Base-by-base conservation (phyloP, 140 eudicot genomes). In the Bidens hawaiensis region DNA sequence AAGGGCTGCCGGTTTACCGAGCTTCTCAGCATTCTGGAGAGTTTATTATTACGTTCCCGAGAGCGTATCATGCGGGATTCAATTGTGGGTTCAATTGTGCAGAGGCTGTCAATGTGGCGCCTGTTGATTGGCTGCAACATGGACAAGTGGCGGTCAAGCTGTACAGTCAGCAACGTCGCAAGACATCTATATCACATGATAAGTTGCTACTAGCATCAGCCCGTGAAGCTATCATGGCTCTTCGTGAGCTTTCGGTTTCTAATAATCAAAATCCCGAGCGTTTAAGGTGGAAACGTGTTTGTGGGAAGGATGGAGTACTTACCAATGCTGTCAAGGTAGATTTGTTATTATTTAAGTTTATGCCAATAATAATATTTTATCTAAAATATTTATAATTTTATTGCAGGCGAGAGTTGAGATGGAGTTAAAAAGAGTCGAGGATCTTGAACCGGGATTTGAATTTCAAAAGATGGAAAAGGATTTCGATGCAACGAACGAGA, bases 71-170 rank as follows among this genome's bases (percentile, higher is more conserved):
- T 64, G 79, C 87, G n/a, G 96, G 96, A 40, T 88, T 88, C 67
- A 88, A 88, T 65, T 88, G 96, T 58, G 96, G 96, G 15, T 88
- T 88, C 60, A 88, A 88, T 15, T 88, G 96, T 67, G 94, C 94
- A 0, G 96, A 88, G 79, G 96, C 96, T 50, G 96, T 88, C 21
- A 88, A 88, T 75, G 89, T 88, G 60, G 96, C 94, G 0, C 96
- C 96, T 0, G 71, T 88, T 75, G 94, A 88, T 79, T 88, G 96
- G 96, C 72, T 88, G 46, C 68, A 72, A 28, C 94, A 88, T 38
- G 96, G 96, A 19, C 96, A 84, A 72, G 74, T 64, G 62, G 96
- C 96, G 1, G 87, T 82, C 17, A 94, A 88, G 79, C 77, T 82
- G 23, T 88, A 88, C 67, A 66, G 96, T 43, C 58, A 78, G 70